Evolutionary conservation across 23 red algal species (phyloP), one percentile per base, ranked within the genome.

Genomic region (Gracilaria gracilis): DNA sequence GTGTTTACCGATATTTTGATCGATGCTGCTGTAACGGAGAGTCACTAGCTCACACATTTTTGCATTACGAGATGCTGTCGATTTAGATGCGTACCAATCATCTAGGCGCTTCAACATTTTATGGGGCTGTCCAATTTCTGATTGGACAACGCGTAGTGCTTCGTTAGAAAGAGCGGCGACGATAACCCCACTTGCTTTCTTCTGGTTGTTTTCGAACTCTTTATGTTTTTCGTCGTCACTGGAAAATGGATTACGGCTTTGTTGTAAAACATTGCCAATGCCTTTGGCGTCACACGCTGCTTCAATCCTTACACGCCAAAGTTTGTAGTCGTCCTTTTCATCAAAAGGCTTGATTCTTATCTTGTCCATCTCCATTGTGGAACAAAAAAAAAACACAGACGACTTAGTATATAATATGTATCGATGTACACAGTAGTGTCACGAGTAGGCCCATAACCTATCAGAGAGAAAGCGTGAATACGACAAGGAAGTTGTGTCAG

Each of bases 151-250:
- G 16, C 81, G 57, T 28, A 85, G 35, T 21, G 81, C 31, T 85
- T 85, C 81, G n/a, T 85, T 49, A 2, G 62, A 85, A 12, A 85
- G 38, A 19, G 81, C 81, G 15, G 57, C 31, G 44, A 67, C 81
- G 8, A 85, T 85, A 0, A 85, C n/a, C 2, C 81, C 81, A 67
- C 81, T 85, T n/a, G 51, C 57, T 20, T 38, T 67, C 28, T 65
- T 85, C 81, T 85, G 57, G 34, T 65, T 28, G 5, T 12, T 23
- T 13, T 59, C 5, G 32, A 66, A 85, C 24, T 85, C 49, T 39
- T 40, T 48, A 2, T 44, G 29, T 28, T 66, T 85, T 27, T 85
- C 81, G 17, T 85, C 81, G 39, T 70, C 58, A 28, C 44, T 25
- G 8, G n/a, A 16, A 61, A n/a, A 85, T 0, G 81, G 31, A 36